phyloP scores from a whole-genome alignment of 257 asterid species.

The Nemophila menziesii region DNA sequence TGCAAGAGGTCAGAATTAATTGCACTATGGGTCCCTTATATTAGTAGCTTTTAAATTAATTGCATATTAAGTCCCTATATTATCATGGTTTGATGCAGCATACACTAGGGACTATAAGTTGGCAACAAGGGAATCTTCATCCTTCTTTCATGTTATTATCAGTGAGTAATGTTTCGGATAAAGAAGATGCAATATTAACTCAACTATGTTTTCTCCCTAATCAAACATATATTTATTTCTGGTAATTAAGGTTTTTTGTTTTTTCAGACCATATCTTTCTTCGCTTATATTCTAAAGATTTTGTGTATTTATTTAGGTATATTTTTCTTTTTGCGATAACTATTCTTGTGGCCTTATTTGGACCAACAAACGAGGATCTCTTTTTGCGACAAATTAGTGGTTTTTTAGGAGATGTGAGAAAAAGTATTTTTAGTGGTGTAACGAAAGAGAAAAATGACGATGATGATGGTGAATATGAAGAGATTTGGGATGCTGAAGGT shows the following conservation, averaged over 20 bases:
- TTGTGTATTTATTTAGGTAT: conserved; percentile 49
- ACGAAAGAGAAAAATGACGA: conserved; percentile 76
- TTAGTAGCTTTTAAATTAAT: conserved; percentile 2
- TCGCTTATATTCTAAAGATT: conserved; percentile 5
- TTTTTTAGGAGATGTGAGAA: conserved; percentile 26
- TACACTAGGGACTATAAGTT: conserved; percentile 90
- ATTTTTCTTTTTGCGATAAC: conserved; percentile 57
- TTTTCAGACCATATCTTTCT: background rate
- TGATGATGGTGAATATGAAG: conserved; percentile 74
- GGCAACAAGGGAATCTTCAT: conserved; percentile 93
- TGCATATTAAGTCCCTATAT: conserved; percentile 18
- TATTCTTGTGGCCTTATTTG: conserved; percentile 39
- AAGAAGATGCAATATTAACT: conserved; percentile 35
- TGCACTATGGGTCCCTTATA: too few species aligned
- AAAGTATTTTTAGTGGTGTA: conserved; percentile 26
- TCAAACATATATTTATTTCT: conserved; percentile 63
- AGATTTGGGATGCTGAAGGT: conserved; percentile 96
- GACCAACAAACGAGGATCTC: conserved; percentile 55
- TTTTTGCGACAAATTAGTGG: conserved; percentile 26
- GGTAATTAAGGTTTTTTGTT: conserved; percentile 29
- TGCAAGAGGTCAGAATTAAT: conserved; percentile 61
- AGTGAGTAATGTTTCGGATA: conserved; percentile 36
- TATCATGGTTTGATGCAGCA: conserved; percentile 51
- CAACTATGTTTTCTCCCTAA: conserved; percentile 84
- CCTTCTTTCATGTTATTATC: conserved; percentile 95